Evolutionary conservation across 179 eudicot genomes (phyloP), one percentile per base, ranked within the genome.

Genomic region (Silene coronaria): DNA sequence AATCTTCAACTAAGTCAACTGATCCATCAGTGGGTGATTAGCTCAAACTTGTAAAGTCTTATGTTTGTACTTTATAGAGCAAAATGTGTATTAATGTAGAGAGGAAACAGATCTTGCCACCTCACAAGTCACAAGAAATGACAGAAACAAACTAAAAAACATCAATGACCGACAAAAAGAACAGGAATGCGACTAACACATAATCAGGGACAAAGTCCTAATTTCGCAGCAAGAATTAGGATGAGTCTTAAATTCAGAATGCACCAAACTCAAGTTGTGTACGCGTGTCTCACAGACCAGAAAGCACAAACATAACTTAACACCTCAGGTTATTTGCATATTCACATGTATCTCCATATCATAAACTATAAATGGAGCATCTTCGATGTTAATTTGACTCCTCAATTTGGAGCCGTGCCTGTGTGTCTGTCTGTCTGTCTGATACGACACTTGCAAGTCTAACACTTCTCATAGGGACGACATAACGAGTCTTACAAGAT

Each of bases 211-310:
- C 81, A 82, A 60, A 79, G 6, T 17, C 0, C 87, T 81, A 81
- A 85, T 73, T 79, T 28, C 12, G 30, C 27, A 12, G 0, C 51
- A 0, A n/a, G 51, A 11, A 63, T 51, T 60, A 60, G 45, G 58
- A 78, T n/a, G 86, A 77, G 81, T 82, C 79, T 81, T 76, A 77
- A 80, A 69, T 61, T 75, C 79, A 77, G 81, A 67, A 59, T 70
- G 82, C 51, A 45, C 12, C 51, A 11, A 45, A 45, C 51, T 45
- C 51, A 45, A 2, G 51, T 12, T 45, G 51, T 45, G 16, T 45
- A 45, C 51, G 11, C 8, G 14, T 38, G 46, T 10, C 46, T 38
- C 13, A 45, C 51, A 45, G 16, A 45, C 51, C 51, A 45, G 51
- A 45, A 45, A 45, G 51, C 51, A 45, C 16, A 45, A 45, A 12